Evolutionary conservation across 2,329 filamentous ascomycete species (phyloP).

Genomic region (Penicillium griseofulvum): DNA sequence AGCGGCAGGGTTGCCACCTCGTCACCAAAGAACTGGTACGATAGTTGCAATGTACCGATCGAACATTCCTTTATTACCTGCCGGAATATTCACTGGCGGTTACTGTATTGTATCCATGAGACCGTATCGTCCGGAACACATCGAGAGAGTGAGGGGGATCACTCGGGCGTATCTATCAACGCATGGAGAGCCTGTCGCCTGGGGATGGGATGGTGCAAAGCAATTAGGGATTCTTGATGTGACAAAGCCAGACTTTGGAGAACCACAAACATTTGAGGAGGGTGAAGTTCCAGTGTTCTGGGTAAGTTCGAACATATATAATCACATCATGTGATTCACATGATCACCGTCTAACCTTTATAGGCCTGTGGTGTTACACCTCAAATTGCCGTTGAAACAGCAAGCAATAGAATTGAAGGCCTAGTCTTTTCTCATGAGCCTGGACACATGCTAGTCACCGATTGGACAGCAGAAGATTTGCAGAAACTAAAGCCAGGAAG

Average conservation of each 20-base stretch:
- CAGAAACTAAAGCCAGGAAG: slow-evolving; percentile 12
- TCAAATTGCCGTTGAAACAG: slow-evolving; percentile 61
- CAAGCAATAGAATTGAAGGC: slow-evolving; percentile 48
- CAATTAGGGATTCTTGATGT: slow-evolving; percentile 57
- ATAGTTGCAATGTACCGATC: slow-evolving; percentile 64
- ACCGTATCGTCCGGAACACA: slow-evolving; percentile 51
- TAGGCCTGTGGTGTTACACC: slow-evolving; percentile 68
- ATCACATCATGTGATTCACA: no score
- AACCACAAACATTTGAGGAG: slow-evolving; percentile 41
- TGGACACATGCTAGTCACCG: slow-evolving; percentile 61
- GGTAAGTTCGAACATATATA: no score
- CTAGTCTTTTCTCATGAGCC: slow-evolving; percentile 61
- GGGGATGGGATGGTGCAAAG: slow-evolving; percentile 59
- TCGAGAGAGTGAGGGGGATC: slow-evolving; percentile 55
- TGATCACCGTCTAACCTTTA: slow-evolving; percentile 37
- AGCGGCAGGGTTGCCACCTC: slow-evolving; percentile 51
- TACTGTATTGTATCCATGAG: slow-evolving; percentile 65
- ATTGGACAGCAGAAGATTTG: slow-evolving; percentile 48
- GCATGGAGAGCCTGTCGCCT: slow-evolving; percentile 64
- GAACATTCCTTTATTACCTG: slow-evolving; percentile 53
- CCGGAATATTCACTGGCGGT: slow-evolving; percentile 56
- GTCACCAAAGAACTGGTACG: slow-evolving; percentile 49
- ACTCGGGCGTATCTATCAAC: slow-evolving; percentile 56
- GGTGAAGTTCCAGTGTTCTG: slow-evolving; percentile 40
- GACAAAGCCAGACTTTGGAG: slow-evolving; percentile 57